These are phyloP conservation scores for Calocybe gambosa DNA, from an alignment of 1,284 basidiomycete species.

Conservation along the genomic window DNA sequence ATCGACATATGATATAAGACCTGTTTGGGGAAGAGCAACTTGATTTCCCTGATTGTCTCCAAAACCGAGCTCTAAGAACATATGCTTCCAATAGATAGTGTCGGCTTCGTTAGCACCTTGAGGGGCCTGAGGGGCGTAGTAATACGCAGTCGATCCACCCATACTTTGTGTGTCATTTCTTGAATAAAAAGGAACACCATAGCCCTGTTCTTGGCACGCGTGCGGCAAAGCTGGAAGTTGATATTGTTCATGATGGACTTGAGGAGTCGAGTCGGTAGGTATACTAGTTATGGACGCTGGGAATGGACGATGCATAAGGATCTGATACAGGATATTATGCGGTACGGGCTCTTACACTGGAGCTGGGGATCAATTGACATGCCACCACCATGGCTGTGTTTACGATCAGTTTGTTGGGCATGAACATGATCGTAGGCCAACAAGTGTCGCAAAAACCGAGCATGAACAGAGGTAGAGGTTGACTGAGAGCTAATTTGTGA, in stretches of 20 bases:
- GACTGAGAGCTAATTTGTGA: slow-evolving; percentile 55
- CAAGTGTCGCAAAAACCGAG: slow-evolving; percentile 68
- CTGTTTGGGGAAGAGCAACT: slow-evolving; percentile 18
- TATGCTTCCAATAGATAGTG: slow-evolving; percentile 61
- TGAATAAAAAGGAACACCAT: slow-evolving; percentile 15
- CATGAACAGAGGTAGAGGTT: slow-evolving; percentile 60
- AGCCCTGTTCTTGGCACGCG: slow-evolving; percentile 19
- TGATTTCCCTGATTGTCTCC: slow-evolving; percentile 34
- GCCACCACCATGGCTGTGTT: slow-evolving; percentile 32
- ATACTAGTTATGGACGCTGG: slow-evolving; percentile 14
- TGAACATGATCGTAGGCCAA: slow-evolving; percentile 58
- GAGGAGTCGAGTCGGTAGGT: slow-evolving; percentile 25
- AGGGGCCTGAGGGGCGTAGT: slow-evolving; percentile 29
- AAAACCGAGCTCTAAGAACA: slow-evolving; percentile 65
- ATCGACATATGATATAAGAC: slow-evolving; percentile 20
- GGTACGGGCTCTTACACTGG: slow-evolving; percentile 33
- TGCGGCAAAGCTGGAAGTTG: slow-evolving; percentile 38
- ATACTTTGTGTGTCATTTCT: slow-evolving; percentile 14
- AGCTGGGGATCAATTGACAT: slow-evolving; percentile 45
- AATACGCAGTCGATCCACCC: slow-evolving; percentile 19
- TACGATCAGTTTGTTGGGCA: slow-evolving; percentile 35
- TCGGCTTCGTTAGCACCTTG: slow-evolving; percentile 46
- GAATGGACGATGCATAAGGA: neutral
- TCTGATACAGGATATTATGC: slow-evolving; percentile 5
- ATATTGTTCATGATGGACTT: slow-evolving; percentile 33